Base-by-base conservation (phyloP, 345 rosid species). In the Rhodamnia rubescens region DNA sequence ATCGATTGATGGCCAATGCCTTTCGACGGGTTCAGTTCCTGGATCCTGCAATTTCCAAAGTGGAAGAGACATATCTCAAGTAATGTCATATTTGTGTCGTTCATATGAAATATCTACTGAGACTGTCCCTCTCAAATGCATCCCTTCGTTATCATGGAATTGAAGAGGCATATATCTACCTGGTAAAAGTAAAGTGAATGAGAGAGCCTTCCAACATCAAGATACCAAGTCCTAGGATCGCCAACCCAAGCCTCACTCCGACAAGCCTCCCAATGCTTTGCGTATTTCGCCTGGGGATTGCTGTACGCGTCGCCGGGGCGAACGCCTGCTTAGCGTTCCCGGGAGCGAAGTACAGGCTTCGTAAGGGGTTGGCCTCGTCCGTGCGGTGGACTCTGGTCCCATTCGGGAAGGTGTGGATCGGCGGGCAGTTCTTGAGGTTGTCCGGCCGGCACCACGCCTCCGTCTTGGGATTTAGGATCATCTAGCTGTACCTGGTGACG, bases 171-270 rank as follows among this genome's bases (percentile, higher is more conserved):
- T 36, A 24, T 4, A 32, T 13, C 40, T 83, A 92, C 97, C 95
- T 94, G 97, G 88, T 94, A 94, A 85, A 94, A 94, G 89, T 93
- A 92, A 13, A 94, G 93, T 29, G 88, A 91, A 52, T 88, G 92
- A 32, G 97, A 90, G 55, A 94, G 84, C n/a, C 91, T 93, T 51
- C 94, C 98, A 24, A 91, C 93, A 55, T 95, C 91, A n/a, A 93
- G 93, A 59, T 92, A 91, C 96, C 96, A 95, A 5, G 94, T 90
- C 87, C 92, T 90, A 13, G 92, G 88, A 84, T 95, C 91, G 21
- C 94, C 94, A 20, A 89, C 85, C 95, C 96, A 94, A 74, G 96
- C 98, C 52, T 93, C 90, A n/a, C n/a, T n/a, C n/a, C n/a, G n/a
- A n/a, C n/a, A n/a, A n/a, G n/a, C n/a, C n/a, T n/a, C n/a, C n/a